Evolutionary conservation across 2,329 filamentous ascomycete genomes (phyloP), one percentile per base, ranked within the genome.

Genomic region (Trichoderma breve): DNA sequence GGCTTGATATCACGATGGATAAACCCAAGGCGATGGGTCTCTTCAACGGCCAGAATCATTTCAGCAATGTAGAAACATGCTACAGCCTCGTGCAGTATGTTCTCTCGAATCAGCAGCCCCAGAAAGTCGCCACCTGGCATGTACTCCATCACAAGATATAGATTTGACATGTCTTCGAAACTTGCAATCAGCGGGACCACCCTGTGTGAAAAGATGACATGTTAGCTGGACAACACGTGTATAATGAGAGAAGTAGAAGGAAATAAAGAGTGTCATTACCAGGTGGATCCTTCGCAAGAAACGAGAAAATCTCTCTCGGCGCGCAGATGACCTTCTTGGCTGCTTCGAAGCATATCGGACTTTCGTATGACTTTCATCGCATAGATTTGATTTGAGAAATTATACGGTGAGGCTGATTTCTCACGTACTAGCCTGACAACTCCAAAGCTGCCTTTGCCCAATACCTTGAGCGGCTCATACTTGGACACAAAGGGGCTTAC

Each of bases 321-420:
- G 43, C 94, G 90, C 24, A 99, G 82, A 82, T 98, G 96, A 0
- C 93, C 95, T 81, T 98, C 95, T 82, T 98, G 96, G 74, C 92
- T 92, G 73, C 94, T 96, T 14, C 91, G 90, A 70, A 98, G 86
- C 95, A 98, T 98, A 71, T 94, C 91, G 1, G 93, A 93, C 79
- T 99, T 99, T 72, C 92, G 90, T 75, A 98, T 98, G 36, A 97
- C 93, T 80, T 98, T 98, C 95, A 98, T 98, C 15, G 96, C 96
- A 80, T 92, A 98, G 0, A 97, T 90, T 71, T 92, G 87, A 12
- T 77, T 76, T 5, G 78, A 73, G 30, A 75, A 77, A 57, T 75
- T 73, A 74, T 80, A 76, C 2, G 75, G 77, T 0, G 75, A 67
- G n/a, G 76, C 77, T 21, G 75, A 67, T 74, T 84, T 91, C 79